Evolutionary conservation across 2,329 filamentous ascomycete species (phyloP), one percentile per base, ranked within the genome.

Genomic region (Penicillium freii): DNA sequence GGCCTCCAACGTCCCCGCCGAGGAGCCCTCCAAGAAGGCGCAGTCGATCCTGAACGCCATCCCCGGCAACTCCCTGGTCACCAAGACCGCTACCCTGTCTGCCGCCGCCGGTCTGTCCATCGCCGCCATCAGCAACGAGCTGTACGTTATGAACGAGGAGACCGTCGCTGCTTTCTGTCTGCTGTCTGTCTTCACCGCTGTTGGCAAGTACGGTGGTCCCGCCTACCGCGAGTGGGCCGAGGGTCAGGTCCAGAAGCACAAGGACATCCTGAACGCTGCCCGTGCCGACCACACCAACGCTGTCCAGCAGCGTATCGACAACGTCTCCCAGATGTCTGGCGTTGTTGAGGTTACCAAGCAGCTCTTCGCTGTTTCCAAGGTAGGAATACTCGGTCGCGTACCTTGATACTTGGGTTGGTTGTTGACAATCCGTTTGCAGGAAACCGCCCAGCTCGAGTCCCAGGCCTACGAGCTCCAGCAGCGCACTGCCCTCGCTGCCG

Each of bases 61-160:
- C 54, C 94, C 94, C 72, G 94, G 95, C 71, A 96, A 86, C 85
- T 93, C 85, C 74, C 83, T 97, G 66, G 82, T 96, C 75, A 95
- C 91, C 79, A 99, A 99, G 88, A 92, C 91, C 69, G 94, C 94
- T 73, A 93, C 97, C 76, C 89, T 99, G 73, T 97, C 93, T 74
- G 92, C 91, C 71, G 88, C 89, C 66, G 91, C 94, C 73, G 93
- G 90, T 81, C 80, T 96, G 70, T 92, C 90, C 73, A 85, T 96
- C 78, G 96, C 94, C 76, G 94, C 92, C 73, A 92, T 99, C 81
- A 95, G 90, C 87, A 99, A 96, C 82, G 94, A 99, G 86, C 92
- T 97, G 84, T 97, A 97, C 81, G 92, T 99, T 77, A 85, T 99
- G 81, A 99, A 99, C 83, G 94, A 99, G 85, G 94, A 99, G 84